These are phyloP conservation scores for Microdochium trichocladiopsis DNA, from an alignment of 2,329 filamentous ascomycete species.

Conservation along the genomic window DNA sequence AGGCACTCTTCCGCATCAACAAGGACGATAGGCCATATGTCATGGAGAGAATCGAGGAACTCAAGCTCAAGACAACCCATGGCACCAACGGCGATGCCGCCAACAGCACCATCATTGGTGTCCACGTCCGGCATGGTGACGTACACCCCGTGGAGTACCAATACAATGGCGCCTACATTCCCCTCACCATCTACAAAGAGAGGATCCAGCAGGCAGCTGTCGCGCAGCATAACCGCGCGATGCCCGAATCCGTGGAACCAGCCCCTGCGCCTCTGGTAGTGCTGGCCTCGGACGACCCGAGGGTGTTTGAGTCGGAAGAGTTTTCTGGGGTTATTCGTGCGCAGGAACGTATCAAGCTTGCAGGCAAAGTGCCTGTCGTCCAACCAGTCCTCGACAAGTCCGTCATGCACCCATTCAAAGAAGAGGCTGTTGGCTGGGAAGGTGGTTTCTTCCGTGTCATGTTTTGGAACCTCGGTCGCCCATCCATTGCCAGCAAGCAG, in stretches of 20 bases:
- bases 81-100: slow-evolving; percentile 31
- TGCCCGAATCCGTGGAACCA: slow-evolving; percentile 23
- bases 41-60: slow-evolving; percentile 44
- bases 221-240: slow-evolving; percentile 34
- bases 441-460: slow-evolving; percentile 78
- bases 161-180: slow-evolving; percentile 72
- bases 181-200: slow-evolving; percentile 59
- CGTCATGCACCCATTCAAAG: slow-evolving; percentile 59
- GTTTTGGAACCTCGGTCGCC: slow-evolving; percentile 70
- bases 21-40: slow-evolving; percentile 61
- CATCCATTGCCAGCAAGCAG: slow-evolving; percentile 28
- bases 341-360: slow-evolving; percentile 71
- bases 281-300: slow-evolving; percentile 75
- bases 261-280: slow-evolving; percentile 43
- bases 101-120: slow-evolving; percentile 49
- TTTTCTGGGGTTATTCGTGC: slow-evolving; percentile 52
- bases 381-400: slow-evolving; percentile 33
- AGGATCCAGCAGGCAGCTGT: slow-evolving; percentile 50
- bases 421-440: slow-evolving; percentile 78
- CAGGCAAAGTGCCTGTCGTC: slow-evolving; percentile 48
- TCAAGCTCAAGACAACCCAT: slow-evolving; percentile 40
- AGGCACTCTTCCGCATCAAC: slow-evolving; percentile 65
- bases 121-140: slow-evolving; percentile 79
- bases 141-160: slow-evolving; percentile 70
- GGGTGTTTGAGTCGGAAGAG: slow-evolving; percentile 61